Evolutionary conservation across 2,329 filamentous ascomycete species (phyloP).

Genomic region (Fusarium equiseti): DNA sequence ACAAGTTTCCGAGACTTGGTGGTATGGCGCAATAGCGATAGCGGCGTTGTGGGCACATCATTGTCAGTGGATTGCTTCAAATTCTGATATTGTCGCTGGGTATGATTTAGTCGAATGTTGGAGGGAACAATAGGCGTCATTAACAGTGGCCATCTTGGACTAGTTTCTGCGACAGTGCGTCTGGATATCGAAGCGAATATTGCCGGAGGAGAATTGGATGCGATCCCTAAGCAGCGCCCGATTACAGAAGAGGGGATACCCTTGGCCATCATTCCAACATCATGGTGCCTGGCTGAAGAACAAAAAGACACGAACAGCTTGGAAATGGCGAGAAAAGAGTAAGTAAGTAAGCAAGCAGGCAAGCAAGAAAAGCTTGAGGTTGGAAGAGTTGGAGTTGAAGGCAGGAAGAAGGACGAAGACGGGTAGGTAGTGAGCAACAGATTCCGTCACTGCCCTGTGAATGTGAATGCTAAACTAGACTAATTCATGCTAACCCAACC

Average conservation of each 20-base stretch:
- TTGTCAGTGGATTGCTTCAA: conserved; percentile 14
- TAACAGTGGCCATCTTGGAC: conserved; percentile 21
- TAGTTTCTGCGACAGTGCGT: conserved; percentile 28
- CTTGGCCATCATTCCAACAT: conserved; percentile 57
- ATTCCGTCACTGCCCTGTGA: conserved; percentile 31
- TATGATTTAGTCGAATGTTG: conserved; percentile 21
- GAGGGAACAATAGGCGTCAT: conserved; percentile 16
- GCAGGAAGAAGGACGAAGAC: conserved; percentile 22
- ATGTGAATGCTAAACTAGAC: too few relatives aligned
- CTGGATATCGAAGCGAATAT: conserved; percentile 40
- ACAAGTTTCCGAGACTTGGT: conserved; percentile 10
- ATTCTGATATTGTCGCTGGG: conserved; percentile 13
- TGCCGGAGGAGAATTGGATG: conserved; percentile 41
- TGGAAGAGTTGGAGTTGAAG: conserved; percentile 13
- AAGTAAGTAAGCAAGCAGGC: not conserved
- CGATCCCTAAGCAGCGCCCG: conserved; percentile 52
- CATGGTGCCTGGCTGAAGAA: conserved; percentile 53
- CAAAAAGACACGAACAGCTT: conserved; percentile 38
- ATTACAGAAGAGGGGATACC: conserved; percentile 53
- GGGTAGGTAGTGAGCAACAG: conserved; percentile 34
- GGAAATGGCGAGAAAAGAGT: conserved; percentile 10
- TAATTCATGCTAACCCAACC: conserved; percentile 24
- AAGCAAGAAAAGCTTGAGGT: not conserved
- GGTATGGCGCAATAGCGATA: conserved; percentile 8
- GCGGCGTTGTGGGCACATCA: conserved; percentile 5